Evolutionary conservation across 495 filamentous ascomycete species (phyloP).

Genomic region (Pseudotulostoma volvatum): DNA sequence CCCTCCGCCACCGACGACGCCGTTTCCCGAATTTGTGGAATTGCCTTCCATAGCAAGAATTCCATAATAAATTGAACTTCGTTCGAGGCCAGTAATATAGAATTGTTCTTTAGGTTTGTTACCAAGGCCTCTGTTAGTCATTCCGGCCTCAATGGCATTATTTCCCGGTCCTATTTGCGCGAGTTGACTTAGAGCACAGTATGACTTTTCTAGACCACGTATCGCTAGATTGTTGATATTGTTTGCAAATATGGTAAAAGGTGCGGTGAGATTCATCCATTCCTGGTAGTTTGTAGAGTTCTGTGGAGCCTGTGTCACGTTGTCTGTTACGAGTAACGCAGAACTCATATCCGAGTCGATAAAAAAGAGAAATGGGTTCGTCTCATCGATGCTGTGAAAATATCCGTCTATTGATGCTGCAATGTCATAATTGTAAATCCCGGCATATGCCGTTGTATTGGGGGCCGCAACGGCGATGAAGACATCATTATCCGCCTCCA

Average conservation of each 20-base stretch:
- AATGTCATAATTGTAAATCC: constrained; percentile 58
- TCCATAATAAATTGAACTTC: constrained; percentile 49
- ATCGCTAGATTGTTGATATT: constrained; percentile 41
- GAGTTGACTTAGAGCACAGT: constrained; percentile 48
- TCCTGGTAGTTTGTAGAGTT: constrained; percentile 25
- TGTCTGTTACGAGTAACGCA: constrained; percentile 60
- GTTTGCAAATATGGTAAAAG: constrained; percentile 68
- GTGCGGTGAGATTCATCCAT: constrained; percentile 42
- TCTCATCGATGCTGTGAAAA: constrained; percentile 44
- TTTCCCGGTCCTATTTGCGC: constrained; percentile 45
- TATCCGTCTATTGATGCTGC: constrained; percentile 63
- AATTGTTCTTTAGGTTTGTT: constrained; percentile 70
- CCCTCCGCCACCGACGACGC: constrained; percentile 47
- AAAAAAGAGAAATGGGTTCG: constrained; percentile 39
- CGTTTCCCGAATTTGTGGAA: constrained; percentile 30
- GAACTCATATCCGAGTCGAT: constrained; percentile 66
- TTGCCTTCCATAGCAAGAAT: constrained; percentile 50
- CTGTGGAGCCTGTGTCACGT: constrained; percentile 37
- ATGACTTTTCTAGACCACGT: constrained; percentile 54
- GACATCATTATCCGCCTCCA: constrained; percentile 37
- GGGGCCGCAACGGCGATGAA: constrained; percentile 64
- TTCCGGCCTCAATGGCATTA: constrained; percentile 37
- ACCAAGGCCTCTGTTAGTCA: constrained; percentile 46
- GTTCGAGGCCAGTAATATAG: constrained; percentile 57
- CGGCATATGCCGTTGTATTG: constrained; percentile 36